Evolutionary conservation across 768 basidiomycete species (phyloP).

Genomic region (Gloeopeniophorella convolvens): DNA sequence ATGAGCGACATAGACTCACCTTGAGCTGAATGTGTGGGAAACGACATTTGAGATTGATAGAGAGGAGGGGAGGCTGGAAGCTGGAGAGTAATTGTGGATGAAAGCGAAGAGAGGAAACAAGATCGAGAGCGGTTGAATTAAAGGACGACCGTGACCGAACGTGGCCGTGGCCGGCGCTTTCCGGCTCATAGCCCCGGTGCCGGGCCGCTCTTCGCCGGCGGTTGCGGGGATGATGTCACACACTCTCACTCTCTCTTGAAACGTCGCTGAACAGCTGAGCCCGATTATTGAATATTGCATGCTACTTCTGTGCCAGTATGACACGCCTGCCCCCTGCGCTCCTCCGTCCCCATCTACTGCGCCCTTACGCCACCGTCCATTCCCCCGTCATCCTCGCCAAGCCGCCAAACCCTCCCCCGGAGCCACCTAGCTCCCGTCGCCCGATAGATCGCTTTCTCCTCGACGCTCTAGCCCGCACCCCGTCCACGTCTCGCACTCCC

Average conservation of each 20-base stretch:
- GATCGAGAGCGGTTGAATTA: neutral
- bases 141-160: no score
- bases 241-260: no score
- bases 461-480: slow-evolving; percentile 2
- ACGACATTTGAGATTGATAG: slow-evolving; percentile 8
- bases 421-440: neutral
- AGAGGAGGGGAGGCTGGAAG: neutral
- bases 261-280: no score
- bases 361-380: neutral
- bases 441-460: slow-evolving; percentile 15
- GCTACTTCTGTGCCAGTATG: neutral
- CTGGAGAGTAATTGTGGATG: neutral
- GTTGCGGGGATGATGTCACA: no score
- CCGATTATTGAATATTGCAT: no score
- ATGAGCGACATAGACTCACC: neutral
- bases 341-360: neutral
- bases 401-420: neutral
- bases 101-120: neutral
- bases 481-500: slow-evolving; percentile 1
- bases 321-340: neutral
- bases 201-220: no score
- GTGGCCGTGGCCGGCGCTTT: no score
- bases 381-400: neutral
- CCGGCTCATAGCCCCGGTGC: no score
- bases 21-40: slow-evolving; percentile 1